A percentile compares a stretch with the other conserved stretches of the same genome.
These are phyloP conservation scores for Fusarium tanahbumbuense DNA, from an alignment of 2,329 filamentous ascomycete species.

Conservation along the genomic window DNA sequence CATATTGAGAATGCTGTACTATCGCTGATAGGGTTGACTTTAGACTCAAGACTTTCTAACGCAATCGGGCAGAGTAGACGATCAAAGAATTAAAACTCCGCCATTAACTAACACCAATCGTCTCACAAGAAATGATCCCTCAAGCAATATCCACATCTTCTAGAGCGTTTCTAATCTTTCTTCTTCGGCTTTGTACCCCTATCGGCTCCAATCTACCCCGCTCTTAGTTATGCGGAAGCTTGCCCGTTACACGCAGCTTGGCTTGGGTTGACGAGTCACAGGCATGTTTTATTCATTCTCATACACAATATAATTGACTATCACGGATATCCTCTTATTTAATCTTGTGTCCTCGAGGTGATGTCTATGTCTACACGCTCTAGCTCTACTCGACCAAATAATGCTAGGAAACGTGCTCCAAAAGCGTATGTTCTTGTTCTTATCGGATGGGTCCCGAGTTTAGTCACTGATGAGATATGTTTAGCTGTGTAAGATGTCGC, in stretches of 20 bases:
- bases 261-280: neutral
- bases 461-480: neutral
- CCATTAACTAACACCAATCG: constrained; percentile 6
- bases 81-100: constrained; percentile 19
- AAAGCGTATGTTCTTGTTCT: constrained; percentile 29
- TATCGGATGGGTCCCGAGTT: neutral
- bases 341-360: neutral
- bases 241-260: neutral
- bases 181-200: constrained; percentile 3
- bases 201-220: constrained; percentile 24
- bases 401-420: constrained; percentile 28
- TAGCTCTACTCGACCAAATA: constrained; percentile 15
- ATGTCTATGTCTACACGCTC: constrained; percentile 25
- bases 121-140: neutral
- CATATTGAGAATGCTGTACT: neutral
- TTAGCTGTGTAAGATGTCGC: constrained; percentile 35
- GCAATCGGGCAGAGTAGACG: constrained; percentile 32
- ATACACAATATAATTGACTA: constrained; percentile 7
- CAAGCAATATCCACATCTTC: constrained; percentile 20
- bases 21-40: neutral
- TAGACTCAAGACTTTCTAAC: constrained; percentile 13
- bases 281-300: neutral
- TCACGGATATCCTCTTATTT: neutral
- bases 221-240: constrained; percentile 6
- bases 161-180: constrained; percentile 15